Evolutionary conservation across 2,329 filamentous ascomycete genomes (phyloP).

Genomic region (Colletotrichum sojae): DNA sequence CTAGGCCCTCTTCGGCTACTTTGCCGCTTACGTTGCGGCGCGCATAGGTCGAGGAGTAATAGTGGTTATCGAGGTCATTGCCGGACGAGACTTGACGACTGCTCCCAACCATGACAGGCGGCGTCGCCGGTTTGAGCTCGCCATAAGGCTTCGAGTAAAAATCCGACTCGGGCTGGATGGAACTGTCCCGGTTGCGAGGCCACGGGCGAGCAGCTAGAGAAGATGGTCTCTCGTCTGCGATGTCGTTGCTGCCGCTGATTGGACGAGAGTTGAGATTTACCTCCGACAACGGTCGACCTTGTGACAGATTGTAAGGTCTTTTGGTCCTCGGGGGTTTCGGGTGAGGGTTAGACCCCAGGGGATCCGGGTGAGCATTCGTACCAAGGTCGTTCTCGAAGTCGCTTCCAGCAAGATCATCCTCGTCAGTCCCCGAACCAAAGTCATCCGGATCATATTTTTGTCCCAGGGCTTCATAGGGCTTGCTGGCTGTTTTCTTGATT

Average conservation of each 20-base stretch:
- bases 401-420: constrained; percentile 46
- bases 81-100: constrained; percentile 71
- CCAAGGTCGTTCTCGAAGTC: constrained; percentile 44
- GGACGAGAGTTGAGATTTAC: constrained; percentile 61
- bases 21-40: constrained; percentile 80
- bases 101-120: constrained; percentile 66
- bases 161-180: constrained; percentile 63
- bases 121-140: constrained; percentile 66
- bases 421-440: constrained; percentile 56
- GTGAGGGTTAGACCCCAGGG: constrained; percentile 66
- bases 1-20: constrained; percentile 78
- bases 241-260: constrained; percentile 61
- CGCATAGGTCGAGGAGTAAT: constrained; percentile 51
- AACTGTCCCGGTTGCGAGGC: constrained; percentile 56
- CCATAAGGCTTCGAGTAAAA: constrained; percentile 73
- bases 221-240: constrained; percentile 55
- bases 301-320: constrained; percentile 42
- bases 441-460: constrained; percentile 61
- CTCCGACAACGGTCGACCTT: constrained; percentile 57
- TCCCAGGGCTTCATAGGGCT: constrained; percentile 62
- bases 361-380: constrained; percentile 61
- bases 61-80: constrained; percentile 63
- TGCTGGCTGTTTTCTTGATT: constrained; percentile 48
- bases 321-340: constrained; percentile 44
- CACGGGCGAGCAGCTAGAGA: constrained; percentile 37